Evolutionary conservation across 176 grass and related monocot genomes (phyloP).

Genomic region (Bolboschoenus planiculmis): DNA sequence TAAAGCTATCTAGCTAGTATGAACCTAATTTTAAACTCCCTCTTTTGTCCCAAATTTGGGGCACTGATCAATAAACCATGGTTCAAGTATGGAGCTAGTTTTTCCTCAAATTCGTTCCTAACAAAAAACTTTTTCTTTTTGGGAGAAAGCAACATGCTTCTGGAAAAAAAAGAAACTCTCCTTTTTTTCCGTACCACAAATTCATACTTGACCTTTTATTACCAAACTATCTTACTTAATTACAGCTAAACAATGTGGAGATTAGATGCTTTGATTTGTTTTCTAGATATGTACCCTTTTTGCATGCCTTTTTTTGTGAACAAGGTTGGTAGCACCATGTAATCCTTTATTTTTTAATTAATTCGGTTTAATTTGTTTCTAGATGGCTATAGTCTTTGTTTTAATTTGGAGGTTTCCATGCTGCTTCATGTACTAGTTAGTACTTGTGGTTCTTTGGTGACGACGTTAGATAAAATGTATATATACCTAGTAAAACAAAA

Average conservation of each 20-base stretch:
- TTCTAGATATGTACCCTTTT: neutral
- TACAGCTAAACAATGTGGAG: conserved; percentile 6
- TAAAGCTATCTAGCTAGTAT: neutral
- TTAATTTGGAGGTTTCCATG: neutral
- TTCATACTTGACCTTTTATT: neutral
- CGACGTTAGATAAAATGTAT: too few species aligned
- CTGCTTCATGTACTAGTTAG: neutral
- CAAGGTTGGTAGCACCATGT: conserved; percentile 1
- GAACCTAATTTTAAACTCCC: neutral
- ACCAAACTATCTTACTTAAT: conserved; percentile 29
- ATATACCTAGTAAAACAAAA: too few species aligned
- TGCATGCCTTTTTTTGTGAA: neutral
- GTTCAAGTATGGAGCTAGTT: conserved; percentile 6
- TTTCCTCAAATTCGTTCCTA: conserved; percentile 21
- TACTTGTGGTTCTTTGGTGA: neutral
- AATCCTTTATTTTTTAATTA: neutral
- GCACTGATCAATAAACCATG: neutral
- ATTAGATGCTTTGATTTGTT: neutral
- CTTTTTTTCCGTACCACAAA: conserved; percentile 13
- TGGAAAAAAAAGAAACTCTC: conserved; percentile 18
- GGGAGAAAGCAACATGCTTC: conserved; percentile 27
- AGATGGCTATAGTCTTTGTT: neutral
- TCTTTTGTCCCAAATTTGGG: conserved; percentile 8
- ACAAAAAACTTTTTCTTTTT: conserved; percentile 18
- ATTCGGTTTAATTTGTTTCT: neutral